Percentiles rank a stretch among this genome's conserved stretches.
phyloP scores from a whole-genome alignment of 176 grass and related monocot species.

The Saccharum officinarum region DNA sequence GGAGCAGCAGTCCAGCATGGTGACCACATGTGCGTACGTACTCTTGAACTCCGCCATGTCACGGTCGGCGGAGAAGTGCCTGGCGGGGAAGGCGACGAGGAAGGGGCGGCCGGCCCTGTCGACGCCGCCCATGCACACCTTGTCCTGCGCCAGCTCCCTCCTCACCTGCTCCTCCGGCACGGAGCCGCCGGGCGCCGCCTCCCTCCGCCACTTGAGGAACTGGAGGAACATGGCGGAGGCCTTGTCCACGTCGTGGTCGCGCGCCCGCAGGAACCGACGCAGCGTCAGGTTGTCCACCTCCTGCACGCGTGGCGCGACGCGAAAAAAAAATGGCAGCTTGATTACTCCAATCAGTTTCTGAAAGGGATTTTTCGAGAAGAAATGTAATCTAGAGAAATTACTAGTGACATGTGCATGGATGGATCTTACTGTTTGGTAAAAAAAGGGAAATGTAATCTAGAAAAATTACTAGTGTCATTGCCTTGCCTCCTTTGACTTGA shows the following conservation, averaged over 20 bases:
- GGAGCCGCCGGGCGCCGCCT: constrained; percentile 56
- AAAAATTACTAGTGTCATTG: too few relatives aligned
- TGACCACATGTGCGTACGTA: neutral
- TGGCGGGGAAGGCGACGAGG: constrained; percentile 48
- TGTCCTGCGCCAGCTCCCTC: constrained; percentile 53
- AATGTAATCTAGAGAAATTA: too few relatives aligned
- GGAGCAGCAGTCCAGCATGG: too few relatives aligned
- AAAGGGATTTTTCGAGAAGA: too few relatives aligned
- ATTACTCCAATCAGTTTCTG: too few relatives aligned
- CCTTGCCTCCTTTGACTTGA: too few relatives aligned
- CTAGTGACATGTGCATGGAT: too few relatives aligned
- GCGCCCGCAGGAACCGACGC: constrained; percentile 76
- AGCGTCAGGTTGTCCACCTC: constrained; percentile 74
- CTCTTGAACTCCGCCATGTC: constrained; percentile 68
- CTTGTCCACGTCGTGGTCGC: constrained; percentile 61
- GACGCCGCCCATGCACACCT: constrained; percentile 61
- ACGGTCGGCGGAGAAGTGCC: constrained; percentile 54
- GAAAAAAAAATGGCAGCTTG: neutral
- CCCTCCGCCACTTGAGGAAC: constrained; percentile 61
- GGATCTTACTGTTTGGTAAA: too few relatives aligned
- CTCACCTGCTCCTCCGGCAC: constrained; percentile 53
- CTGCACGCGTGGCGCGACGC: constrained; percentile 22
- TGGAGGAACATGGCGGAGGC: constrained; percentile 65
- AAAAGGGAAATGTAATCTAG: too few relatives aligned
- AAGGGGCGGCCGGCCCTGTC: constrained; percentile 62